Conservation (phyloP, 2,329 filamentous ascomycete genomes). For the Cercospora beticola region DNA sequence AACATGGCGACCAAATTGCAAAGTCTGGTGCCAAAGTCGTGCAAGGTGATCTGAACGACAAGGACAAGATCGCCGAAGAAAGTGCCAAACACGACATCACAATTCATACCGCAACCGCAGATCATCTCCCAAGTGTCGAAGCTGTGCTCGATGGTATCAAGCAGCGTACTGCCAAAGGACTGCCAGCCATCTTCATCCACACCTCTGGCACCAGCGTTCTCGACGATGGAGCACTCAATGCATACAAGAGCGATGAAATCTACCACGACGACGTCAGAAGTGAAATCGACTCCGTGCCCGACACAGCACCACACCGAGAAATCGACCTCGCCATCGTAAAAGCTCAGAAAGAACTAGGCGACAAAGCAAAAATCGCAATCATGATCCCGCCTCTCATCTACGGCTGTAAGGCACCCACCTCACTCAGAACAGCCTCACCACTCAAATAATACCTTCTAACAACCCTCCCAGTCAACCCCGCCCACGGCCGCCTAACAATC, state of each 20-base stretch:
- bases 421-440: background rate
- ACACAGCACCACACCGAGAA: constrained; percentile 46
- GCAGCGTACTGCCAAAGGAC: constrained; percentile 40
- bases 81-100: constrained; percentile 44
- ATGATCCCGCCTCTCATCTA: constrained; percentile 52
- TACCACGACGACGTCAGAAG: constrained; percentile 46
- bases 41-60: constrained; percentile 46
- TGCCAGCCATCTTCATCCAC: constrained; percentile 51
- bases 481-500: constrained; percentile 46
- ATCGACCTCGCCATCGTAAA: constrained; percentile 49
- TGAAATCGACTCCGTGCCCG: constrained; percentile 45
- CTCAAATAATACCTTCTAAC: background rate
- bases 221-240: constrained; percentile 37
- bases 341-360: constrained; percentile 39
- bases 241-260: constrained; percentile 41
- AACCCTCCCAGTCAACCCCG: constrained; percentile 30
- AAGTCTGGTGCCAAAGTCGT: constrained; percentile 42
- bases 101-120: constrained; percentile 53
- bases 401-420: constrained; percentile 36
- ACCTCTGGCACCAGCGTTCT: constrained; percentile 49
- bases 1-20: constrained; percentile 40
- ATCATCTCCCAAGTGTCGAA: constrained; percentile 48
- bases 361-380: constrained; percentile 48
- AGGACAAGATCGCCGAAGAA: constrained; percentile 42
- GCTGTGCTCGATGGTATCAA: constrained; percentile 48